Evolutionary conservation across 2,329 filamentous ascomycete species (phyloP).

Genomic region (Byssothecium circinans): DNA sequence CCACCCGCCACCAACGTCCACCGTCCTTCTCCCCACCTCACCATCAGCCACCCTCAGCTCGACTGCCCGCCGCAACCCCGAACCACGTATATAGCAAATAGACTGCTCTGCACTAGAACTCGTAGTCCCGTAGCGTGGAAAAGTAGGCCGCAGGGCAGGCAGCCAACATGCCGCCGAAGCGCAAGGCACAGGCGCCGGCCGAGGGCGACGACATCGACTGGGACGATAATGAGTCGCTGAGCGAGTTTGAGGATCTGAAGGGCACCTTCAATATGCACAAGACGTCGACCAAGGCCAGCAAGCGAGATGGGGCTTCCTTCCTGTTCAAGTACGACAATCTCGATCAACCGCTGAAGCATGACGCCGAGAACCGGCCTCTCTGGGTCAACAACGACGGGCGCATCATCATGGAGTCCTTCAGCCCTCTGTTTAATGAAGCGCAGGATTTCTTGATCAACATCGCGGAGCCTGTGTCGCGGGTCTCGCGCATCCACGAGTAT

Average conservation of each 20-base stretch:
- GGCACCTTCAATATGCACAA: constrained; percentile 39
- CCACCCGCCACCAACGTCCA: no score
- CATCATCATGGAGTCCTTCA: constrained; percentile 94
- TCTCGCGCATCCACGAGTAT: constrained; percentile 92
- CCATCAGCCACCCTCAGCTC: no score
- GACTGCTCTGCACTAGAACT: background rate
- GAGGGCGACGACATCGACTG: constrained; percentile 59
- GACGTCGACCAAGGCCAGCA: constrained; percentile 23
- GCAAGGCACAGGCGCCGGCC: constrained; percentile 45
- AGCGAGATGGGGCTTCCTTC: constrained; percentile 57
- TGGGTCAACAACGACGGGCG: constrained; percentile 90
- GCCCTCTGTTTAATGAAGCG: constrained; percentile 79
- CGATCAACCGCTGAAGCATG: constrained; percentile 77
- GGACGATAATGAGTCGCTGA: constrained; percentile 53
- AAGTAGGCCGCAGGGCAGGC: no score
- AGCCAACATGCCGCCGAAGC: constrained; percentile 48
- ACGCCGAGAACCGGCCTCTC: constrained; percentile 85
- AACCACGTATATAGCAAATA: no score
- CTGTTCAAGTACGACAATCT: constrained; percentile 75
- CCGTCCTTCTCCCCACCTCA: no score
- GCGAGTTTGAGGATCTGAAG: constrained; percentile 51
- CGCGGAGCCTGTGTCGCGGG: constrained; percentile 87
- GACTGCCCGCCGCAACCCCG: no score
- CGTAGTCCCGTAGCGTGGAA: constrained; percentile 20
- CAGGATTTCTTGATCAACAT: constrained; percentile 97